Evolutionary conservation across 306 rosid species (phyloP).

Genomic region (Ziziphus jujuba): DNA sequence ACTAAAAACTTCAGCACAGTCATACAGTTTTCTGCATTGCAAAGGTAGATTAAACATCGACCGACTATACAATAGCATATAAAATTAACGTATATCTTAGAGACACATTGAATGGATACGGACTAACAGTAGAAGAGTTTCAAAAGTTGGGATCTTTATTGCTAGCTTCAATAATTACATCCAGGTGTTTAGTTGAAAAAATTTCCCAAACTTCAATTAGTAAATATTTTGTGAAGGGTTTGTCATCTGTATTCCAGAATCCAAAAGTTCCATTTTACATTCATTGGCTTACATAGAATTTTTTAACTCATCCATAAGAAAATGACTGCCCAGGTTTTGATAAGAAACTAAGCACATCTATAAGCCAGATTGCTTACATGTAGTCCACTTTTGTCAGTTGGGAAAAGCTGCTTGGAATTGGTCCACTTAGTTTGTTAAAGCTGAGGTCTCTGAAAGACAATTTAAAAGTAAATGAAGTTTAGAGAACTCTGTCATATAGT

Average conservation of each 20-base stretch:
- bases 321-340: not conserved
- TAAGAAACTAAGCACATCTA: not conserved
- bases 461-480: not conserved
- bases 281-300: not conserved
- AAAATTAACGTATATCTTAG: not conserved
- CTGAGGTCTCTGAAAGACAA: constrained; percentile 75
- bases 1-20: not conserved
- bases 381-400: constrained; percentile 12
- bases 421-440: constrained; percentile 64
- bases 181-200: no score
- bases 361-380: constrained; percentile 46
- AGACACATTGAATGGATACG: not conserved
- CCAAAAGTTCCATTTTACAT: no score
- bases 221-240: not conserved
- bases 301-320: not conserved
- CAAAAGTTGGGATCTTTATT: not conserved
- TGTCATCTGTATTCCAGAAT: not conserved
- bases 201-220: not conserved
- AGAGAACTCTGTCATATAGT: not conserved
- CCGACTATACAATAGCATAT: not conserved
- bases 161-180: not conserved
- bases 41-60: not conserved
- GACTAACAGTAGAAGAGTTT: not conserved
- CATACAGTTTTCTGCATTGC: not conserved
- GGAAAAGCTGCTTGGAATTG: constrained; percentile 43